A percentile compares a stretch with the other conserved stretches of the same genome.
Evolutionary conservation across 2,329 filamentous ascomycete species (phyloP).

Genomic region (Aspergillus fumigatus): DNA sequence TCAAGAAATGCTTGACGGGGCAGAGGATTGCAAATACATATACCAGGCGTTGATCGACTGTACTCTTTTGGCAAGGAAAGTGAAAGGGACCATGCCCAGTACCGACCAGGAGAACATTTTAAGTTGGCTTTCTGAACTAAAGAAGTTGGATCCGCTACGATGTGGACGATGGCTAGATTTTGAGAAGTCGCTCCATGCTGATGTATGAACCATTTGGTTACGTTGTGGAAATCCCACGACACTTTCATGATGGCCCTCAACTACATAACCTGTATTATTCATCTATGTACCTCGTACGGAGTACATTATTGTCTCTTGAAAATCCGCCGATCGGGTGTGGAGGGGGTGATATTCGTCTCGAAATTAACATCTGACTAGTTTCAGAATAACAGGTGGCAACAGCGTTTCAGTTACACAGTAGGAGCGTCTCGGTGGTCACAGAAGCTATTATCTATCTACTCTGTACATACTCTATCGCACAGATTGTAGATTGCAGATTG

Average conservation of each 20-base stretch:
- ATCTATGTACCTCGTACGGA: background rate
- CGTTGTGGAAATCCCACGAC: background rate
- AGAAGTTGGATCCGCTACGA: conserved; percentile 68
- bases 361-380: conserved; percentile 4
- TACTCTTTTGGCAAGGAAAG: conserved; percentile 53
- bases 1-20: conserved; percentile 61
- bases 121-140: conserved; percentile 61
- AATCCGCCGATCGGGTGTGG: background rate
- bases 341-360: background rate
- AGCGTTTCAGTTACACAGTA: background rate
- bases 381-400: conserved; percentile 9
- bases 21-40: conserved; percentile 75
- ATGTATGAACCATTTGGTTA: background rate
- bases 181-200: conserved; percentile 41
- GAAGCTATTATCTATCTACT: background rate
- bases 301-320: background rate
- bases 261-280: background rate
- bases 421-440: too few relatives aligned
- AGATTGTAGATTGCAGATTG: background rate
- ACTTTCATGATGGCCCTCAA: background rate
- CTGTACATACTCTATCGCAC: background rate
- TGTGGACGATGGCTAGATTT: conserved; percentile 72
- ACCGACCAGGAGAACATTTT: conserved; percentile 46
- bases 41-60: conserved; percentile 82
- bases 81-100: conserved; percentile 44